Percentiles rank a stretch among this genome's conserved stretches.
Evolutionary conservation across 352 stramenopile genomes (phyloP).

Genomic region (Phytophthora litchii): DNA sequence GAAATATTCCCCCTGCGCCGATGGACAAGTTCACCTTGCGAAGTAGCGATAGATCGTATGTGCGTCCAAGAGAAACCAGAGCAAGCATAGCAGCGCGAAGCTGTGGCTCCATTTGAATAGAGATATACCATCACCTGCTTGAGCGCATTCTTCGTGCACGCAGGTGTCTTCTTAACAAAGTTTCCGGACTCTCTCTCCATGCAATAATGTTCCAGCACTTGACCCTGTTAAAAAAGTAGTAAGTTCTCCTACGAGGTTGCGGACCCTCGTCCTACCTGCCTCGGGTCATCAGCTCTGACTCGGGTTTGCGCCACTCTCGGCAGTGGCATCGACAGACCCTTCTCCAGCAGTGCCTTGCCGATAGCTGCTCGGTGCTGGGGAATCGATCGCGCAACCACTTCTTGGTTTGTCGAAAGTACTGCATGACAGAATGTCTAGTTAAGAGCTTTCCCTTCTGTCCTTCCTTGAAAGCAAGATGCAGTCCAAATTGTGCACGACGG

Average conservation of each 20-base stretch:
- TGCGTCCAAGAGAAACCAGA: conserved; percentile 37
- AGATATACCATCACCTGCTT: conserved; percentile 17
- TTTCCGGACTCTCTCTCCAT: conserved; percentile 3
- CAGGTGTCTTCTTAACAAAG: conserved; percentile 13
- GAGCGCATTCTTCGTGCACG: conserved; percentile 12
- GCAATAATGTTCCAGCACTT: conserved; percentile 18
- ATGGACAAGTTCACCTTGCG: conserved; percentile 29
- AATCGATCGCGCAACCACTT: conserved; percentile 23
- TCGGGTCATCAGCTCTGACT: too few species aligned
- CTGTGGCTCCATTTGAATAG: conserved; percentile 11
- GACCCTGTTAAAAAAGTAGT: too few species aligned
- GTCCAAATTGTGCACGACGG: too few species aligned
- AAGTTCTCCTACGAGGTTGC: too few species aligned
- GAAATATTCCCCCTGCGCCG: conserved; percentile 20
- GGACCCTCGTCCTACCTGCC: too few species aligned
- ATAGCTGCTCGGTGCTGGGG: conserved; percentile 2
- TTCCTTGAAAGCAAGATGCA: background rate
- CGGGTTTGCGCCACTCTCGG: too few species aligned
- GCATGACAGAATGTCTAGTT: conserved; percentile 3
- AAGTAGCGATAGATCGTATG: conserved; percentile 28
- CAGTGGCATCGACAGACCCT: too few species aligned
- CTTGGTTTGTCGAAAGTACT: conserved; percentile 27
- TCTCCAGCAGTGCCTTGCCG: background rate
- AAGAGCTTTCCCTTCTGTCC: background rate
- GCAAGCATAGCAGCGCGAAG: conserved; percentile 22